A percentile compares a stretch with the other conserved stretches of the same genome.
These are phyloP conservation scores for Bocquillonia castaneifolia DNA, from an alignment of 441 rosid genomes.

Conservation along the genomic window DNA sequence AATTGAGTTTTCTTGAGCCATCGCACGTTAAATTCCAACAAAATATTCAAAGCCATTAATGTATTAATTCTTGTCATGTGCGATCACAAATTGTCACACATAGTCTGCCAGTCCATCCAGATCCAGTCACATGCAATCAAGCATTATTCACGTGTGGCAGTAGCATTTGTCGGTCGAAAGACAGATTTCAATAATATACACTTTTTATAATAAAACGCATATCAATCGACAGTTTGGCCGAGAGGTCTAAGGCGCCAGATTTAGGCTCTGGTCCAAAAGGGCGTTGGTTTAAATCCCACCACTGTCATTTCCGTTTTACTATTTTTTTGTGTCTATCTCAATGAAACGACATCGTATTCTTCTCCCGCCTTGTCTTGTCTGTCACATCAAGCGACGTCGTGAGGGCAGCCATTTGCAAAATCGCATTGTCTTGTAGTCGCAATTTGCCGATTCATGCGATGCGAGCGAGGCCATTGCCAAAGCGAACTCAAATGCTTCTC, in stretches of 20 bases:
- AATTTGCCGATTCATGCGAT: too few relatives aligned
- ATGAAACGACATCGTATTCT: background rate
- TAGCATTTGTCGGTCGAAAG: background rate
- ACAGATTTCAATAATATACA: too few relatives aligned
- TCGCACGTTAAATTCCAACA: too few relatives aligned
- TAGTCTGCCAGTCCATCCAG: background rate
- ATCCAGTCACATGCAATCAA: background rate
- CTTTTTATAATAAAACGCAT: too few relatives aligned
- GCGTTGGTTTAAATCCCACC: conserved; percentile 99
- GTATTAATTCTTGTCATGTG: background rate
- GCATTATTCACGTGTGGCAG: background rate
- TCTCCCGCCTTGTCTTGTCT: too few relatives aligned
- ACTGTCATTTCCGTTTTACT: conserved; percentile 36
- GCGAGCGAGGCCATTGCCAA: background rate
- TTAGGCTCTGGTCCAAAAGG: conserved; percentile 99
- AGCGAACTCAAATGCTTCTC: conserved; percentile 23
- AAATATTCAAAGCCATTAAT: too few relatives aligned
- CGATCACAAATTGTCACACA: background rate
- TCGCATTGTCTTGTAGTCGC: too few relatives aligned
- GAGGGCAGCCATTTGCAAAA: too few relatives aligned
- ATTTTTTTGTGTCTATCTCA: too few relatives aligned
- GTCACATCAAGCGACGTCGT: too few relatives aligned
- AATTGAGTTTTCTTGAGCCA: too few relatives aligned
- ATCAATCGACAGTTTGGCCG: conserved; percentile 70
- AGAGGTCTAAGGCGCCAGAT: conserved; percentile 99